Conservation (phyloP, 2,329 filamentous ascomycete species). For the Aschersonia sp. region DNA sequence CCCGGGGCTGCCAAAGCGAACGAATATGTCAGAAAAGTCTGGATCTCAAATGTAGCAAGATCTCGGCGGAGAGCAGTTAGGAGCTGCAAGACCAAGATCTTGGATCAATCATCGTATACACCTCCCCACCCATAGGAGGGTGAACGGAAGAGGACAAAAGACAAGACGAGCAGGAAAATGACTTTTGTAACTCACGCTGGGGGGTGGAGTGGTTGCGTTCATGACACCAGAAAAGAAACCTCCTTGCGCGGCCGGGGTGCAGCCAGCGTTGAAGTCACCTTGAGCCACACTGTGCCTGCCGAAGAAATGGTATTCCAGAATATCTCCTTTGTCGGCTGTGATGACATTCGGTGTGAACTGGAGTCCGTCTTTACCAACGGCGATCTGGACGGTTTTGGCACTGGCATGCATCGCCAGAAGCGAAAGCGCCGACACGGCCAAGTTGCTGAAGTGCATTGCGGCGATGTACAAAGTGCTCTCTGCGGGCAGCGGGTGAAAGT, state of each 20-base stretch:
- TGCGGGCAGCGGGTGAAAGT: no score
- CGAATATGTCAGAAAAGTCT: not conserved
- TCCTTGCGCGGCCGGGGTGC: constrained; percentile 18
- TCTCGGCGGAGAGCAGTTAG: no score
- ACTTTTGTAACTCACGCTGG: no score
- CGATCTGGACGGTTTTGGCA: constrained; percentile 17
- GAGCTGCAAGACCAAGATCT: no score
- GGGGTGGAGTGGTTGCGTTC: not conserved
- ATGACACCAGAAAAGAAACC: constrained; percentile 6
- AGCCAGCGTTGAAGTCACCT: constrained; percentile 32
- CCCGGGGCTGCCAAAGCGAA: constrained; percentile 3
- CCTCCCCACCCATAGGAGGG: no score
- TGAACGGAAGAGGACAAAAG: no score
- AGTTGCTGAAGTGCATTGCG: constrained; percentile 7
- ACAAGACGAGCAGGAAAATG: no score
- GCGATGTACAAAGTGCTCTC: not conserved
- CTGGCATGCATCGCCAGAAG: constrained; percentile 7
- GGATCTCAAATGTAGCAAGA: no score
- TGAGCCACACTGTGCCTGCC: constrained; percentile 30
- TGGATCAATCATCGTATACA: no score
- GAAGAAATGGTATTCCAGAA: constrained; percentile 35
- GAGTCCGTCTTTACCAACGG: constrained; percentile 27
- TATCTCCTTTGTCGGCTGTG: constrained; percentile 25
- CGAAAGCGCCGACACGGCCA: constrained; percentile 5
- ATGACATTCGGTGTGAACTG: constrained; percentile 19